Percentiles rank a stretch among this genome's conserved stretches.
phyloP scores from a whole-genome alignment of 2,329 filamentous ascomycete species.

The Daldinia eschscholtzii region DNA sequence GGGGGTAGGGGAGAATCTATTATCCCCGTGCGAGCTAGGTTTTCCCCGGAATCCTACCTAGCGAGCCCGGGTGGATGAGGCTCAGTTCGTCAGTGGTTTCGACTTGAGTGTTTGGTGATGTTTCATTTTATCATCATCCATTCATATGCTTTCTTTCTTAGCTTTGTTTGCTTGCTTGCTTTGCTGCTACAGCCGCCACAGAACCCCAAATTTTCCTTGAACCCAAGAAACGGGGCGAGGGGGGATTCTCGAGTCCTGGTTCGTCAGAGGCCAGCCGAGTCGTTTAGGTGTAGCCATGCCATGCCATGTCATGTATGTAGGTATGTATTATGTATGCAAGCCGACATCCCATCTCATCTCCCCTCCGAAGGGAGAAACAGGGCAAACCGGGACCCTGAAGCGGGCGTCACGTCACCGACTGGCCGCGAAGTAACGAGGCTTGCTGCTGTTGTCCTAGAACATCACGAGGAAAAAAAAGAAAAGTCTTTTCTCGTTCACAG shows the following conservation, averaged over 20 bases:
- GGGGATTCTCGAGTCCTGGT: conserved; percentile 24
- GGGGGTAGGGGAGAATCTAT: conserved; percentile 6
- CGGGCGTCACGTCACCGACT: conserved; percentile 23
- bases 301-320: conserved; percentile 1
- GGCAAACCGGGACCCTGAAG: conserved; percentile 25
- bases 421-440: conserved; percentile 32
- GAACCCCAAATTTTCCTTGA: conserved; percentile 11
- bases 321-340: background rate
- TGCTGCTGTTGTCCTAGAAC: conserved; percentile 26
- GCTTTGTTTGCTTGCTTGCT: background rate
- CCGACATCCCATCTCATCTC: conserved; percentile 4
- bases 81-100: conserved; percentile 25
- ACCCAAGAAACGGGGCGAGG: conserved; percentile 40
- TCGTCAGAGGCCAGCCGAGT: conserved; percentile 20
- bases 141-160: conserved; percentile 11
- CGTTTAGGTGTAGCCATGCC: conserved; percentile 31
- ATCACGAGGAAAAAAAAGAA: conserved; percentile 22
- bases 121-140: conserved; percentile 21
- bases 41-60: conserved; percentile 41
- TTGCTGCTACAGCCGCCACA: conserved; percentile 6
- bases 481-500: background rate
- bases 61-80: conserved; percentile 35
- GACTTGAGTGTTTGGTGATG: conserved; percentile 1
- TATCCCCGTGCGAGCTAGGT: conserved; percentile 20
- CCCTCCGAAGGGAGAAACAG: conserved; percentile 21